Evolutionary conservation across 2,329 filamentous ascomycete species (phyloP).

Genomic region (Cercospora sojina): DNA sequence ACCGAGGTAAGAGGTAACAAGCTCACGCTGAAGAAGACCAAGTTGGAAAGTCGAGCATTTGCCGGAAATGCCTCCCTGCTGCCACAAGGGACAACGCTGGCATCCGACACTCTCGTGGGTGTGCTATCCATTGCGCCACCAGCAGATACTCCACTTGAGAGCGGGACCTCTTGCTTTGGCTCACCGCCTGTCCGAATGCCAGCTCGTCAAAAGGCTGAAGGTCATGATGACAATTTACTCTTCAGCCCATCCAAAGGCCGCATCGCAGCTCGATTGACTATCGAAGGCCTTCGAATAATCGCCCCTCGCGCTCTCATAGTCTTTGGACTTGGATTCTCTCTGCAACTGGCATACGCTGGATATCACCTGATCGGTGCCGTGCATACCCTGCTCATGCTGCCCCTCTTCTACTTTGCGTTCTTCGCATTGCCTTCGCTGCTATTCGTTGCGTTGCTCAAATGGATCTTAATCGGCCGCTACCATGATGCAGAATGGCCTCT

Average conservation of each 20-base stretch:
- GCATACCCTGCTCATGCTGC: constrained; percentile 30
- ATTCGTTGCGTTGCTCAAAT: constrained; percentile 26
- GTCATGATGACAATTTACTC: constrained; percentile 27
- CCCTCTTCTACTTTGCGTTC: constrained; percentile 29
- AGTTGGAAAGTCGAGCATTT: constrained; percentile 26
- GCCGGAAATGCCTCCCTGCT: constrained; percentile 29
- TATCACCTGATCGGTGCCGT: constrained; percentile 29
- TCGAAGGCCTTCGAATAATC: constrained; percentile 32
- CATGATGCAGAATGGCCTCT: constrained; percentile 31
- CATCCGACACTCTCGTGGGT: constrained; percentile 28
- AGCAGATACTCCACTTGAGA: constrained; percentile 18
- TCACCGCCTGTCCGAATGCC: constrained; percentile 31
- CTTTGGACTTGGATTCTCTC: constrained; percentile 28
- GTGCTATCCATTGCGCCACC: constrained; percentile 30
- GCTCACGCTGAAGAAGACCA: constrained; percentile 29
- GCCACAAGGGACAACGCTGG: constrained; percentile 28
- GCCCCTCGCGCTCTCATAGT: constrained; percentile 31
- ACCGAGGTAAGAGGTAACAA: constrained; percentile 24
- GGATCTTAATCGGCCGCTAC: constrained; percentile 29
- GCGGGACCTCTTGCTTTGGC: constrained; percentile 29
- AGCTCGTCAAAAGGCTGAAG: constrained; percentile 28
- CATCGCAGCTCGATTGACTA: constrained; percentile 26
- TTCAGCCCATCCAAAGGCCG: constrained; percentile 26
- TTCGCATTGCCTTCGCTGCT: constrained; percentile 28
- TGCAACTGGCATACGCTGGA: constrained; percentile 26